Evolutionary conservation across 1,284 basidiomycete genomes (phyloP).

Genomic region (Irpex sp.): DNA sequence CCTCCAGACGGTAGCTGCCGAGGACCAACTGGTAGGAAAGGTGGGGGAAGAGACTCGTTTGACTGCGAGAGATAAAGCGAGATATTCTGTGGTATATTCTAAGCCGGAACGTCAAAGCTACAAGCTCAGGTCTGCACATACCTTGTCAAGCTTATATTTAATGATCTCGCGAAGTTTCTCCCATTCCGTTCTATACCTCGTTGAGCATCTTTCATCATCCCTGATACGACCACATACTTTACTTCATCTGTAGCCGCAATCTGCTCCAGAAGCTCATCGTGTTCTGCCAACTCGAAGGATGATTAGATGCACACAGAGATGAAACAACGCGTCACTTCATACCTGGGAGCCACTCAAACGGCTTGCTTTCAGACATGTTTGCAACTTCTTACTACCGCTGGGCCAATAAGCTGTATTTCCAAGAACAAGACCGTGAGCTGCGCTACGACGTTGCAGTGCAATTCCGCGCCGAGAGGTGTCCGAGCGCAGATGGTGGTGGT

Average conservation of each 20-base stretch:
- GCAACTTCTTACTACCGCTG: not conserved
- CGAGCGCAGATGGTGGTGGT: not conserved
- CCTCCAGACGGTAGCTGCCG: conserved; percentile 52
- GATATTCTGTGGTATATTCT: conserved; percentile 46
- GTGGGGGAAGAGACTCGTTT: conserved; percentile 28
- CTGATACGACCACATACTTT: conserved; percentile 43
- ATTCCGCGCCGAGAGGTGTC: not conserved
- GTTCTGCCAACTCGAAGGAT: conserved; percentile 40
- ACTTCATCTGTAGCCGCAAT: conserved; percentile 70
- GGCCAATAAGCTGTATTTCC: not conserved
- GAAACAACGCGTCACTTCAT: not conserved
- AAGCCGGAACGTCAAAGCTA: conserved; percentile 9
- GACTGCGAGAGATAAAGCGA: conserved; percentile 48
- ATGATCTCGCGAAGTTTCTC: conserved; percentile 64
- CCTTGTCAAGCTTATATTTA: conserved; percentile 66
- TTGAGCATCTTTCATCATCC: conserved; percentile 7
- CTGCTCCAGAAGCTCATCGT: conserved; percentile 59
- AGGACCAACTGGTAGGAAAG: conserved; percentile 36
- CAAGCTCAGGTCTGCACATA: conserved; percentile 24
- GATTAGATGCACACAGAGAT: not conserved
- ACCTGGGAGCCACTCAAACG: conserved; percentile 14
- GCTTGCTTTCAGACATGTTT: conserved; percentile 1
- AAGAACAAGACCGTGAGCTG: not conserved
- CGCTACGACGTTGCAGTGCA: not conserved
- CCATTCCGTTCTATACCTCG: conserved; percentile 68